Evolutionary conservation across 2,329 filamentous ascomycete genomes (phyloP).

Genomic region (Leptographium procerum): DNA sequence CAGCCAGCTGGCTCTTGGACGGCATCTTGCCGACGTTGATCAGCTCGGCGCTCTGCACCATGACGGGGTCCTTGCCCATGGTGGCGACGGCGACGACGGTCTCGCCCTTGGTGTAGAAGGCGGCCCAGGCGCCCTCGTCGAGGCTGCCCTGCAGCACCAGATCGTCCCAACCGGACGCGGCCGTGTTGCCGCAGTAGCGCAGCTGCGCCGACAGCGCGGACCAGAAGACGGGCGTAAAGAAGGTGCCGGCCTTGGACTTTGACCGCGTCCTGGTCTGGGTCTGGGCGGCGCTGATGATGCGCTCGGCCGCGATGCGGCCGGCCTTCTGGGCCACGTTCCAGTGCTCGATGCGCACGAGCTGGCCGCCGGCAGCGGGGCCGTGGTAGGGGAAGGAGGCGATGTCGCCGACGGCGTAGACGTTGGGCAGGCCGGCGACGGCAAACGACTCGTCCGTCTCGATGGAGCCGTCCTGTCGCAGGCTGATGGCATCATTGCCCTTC

Average conservation of each 20-base stretch:
- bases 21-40: slow-evolving; percentile 79
- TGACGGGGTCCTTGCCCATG: slow-evolving; percentile 82
- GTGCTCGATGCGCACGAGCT: slow-evolving; percentile 77
- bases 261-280: too few species aligned
- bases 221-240: slow-evolving; percentile 95
- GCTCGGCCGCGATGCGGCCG: slow-evolving; percentile 65
- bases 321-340: slow-evolving; percentile 97
- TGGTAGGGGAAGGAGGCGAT: slow-evolving; percentile 93
- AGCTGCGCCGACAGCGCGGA: slow-evolving; percentile 82
- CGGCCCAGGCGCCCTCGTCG: slow-evolving; percentile 69
- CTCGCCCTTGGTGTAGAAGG: slow-evolving; percentile 80
- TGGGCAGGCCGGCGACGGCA: slow-evolving; percentile 60
- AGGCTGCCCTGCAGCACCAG: slow-evolving; percentile 68
- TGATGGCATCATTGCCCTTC: slow-evolving; percentile 55
- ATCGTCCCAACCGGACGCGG: slow-evolving; percentile 64
- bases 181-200: slow-evolving; percentile 84
- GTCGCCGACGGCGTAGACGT: slow-evolving; percentile 88
- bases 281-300: slow-evolving; percentile 52
- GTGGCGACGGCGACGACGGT: slow-evolving; percentile 80
- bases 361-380: slow-evolving; percentile 71
- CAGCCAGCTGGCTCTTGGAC: slow-evolving; percentile 62
- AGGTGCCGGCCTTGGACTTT: slow-evolving; percentile 36
- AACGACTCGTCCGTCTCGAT: slow-evolving; percentile 72
- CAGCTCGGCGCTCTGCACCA: slow-evolving; percentile 72
- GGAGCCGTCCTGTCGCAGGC: slow-evolving; percentile 75